Percentiles rank a stretch among this genome's conserved stretches.
Evolutionary conservation across 768 basidiomycete species (phyloP).

Genomic region (Boletus pseudo-olivaceus): DNA sequence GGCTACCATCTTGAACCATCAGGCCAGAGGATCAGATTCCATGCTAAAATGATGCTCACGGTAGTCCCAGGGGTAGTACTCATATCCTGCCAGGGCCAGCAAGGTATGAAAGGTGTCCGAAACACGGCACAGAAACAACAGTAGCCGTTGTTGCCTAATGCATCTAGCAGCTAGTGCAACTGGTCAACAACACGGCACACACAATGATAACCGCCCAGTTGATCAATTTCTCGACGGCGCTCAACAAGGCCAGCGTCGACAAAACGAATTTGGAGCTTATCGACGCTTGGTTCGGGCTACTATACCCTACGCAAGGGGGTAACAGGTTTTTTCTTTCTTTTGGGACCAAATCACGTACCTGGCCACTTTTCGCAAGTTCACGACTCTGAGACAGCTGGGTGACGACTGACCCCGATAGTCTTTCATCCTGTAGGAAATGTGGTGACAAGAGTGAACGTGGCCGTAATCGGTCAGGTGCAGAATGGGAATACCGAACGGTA

Average conservation of each 20-base stretch:
- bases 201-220: not conserved
- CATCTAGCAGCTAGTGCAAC: not conserved
- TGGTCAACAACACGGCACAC: not conserved
- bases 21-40: not conserved
- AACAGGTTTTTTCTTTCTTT: not conserved
- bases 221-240: not conserved
- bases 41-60: not conserved
- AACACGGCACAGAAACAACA: not conserved
- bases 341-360: not conserved
- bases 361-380: not conserved
- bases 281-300: not conserved
- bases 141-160: not conserved
- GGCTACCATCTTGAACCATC: not conserved
- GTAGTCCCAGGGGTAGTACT: not conserved
- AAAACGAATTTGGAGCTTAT: not conserved
- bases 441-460: not conserved
- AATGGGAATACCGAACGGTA: not conserved
- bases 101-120: too few relatives aligned
- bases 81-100: not conserved
- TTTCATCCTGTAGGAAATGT: not conserved
- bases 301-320: not conserved
- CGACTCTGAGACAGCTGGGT: not conserved
- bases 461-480: not conserved
- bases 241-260: not conserved
- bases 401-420: not conserved